Evolutionary conservation across 176 grass and related monocot species (phyloP).

Genomic region (Avena eriantha): DNA sequence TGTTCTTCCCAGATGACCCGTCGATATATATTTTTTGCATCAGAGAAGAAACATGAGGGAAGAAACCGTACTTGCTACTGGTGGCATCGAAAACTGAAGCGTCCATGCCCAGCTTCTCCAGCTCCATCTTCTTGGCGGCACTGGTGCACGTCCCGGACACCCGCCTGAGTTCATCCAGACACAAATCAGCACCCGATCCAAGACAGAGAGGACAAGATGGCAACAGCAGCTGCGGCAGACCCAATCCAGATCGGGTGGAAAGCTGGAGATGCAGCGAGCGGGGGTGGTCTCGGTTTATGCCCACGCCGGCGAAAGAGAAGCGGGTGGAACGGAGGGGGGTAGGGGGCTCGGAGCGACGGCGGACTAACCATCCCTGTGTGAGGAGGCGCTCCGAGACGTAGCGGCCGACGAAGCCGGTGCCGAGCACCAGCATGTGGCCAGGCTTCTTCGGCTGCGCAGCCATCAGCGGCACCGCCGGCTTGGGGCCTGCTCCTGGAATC

Average conservation of each 20-base stretch:
- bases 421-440: constrained; percentile 61
- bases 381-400: constrained; percentile 65
- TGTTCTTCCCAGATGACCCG: not conserved
- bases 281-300: too few species aligned
- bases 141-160: constrained; percentile 74
- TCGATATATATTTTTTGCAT: not conserved
- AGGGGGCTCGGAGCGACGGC: not conserved
- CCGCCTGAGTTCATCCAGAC: constrained; percentile 44
- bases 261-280: too few species aligned
- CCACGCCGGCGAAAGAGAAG: not conserved
- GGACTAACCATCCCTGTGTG: constrained; percentile 59
- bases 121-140: constrained; percentile 55
- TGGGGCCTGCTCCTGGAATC: constrained; percentile 18
- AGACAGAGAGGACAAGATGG: not conserved
- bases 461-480: constrained; percentile 7
- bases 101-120: constrained; percentile 61
- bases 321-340: not conserved
- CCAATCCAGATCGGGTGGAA: too few species aligned
- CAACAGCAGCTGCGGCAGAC: too few species aligned
- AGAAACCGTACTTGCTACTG: constrained; percentile 42
- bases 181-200: not conserved
- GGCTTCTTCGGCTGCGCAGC: constrained; percentile 37
- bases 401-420: constrained; percentile 77
- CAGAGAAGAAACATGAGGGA: too few species aligned
- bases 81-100: constrained; percentile 69